Conservation (phyloP, 2,329 filamentous ascomycete species). For the Colletotrichum sp. region DNA sequence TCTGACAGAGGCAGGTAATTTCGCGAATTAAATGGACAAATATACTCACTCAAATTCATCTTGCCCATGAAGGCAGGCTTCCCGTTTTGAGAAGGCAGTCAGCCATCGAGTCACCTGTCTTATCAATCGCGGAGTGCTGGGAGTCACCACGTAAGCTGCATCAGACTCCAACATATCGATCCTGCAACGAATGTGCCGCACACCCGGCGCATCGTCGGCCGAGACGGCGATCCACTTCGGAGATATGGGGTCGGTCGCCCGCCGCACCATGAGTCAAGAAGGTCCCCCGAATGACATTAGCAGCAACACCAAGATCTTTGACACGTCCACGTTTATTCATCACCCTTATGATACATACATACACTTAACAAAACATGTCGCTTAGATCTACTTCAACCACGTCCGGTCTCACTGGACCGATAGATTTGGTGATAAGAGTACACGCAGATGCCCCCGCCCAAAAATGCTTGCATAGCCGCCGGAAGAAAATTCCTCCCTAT, state of each 20-base stretch:
- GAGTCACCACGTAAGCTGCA: not conserved
- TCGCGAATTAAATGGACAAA: not conserved
- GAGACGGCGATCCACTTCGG: not conserved
- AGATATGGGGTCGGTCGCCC: not conserved
- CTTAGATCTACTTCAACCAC: not conserved
- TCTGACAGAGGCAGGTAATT: accelerated
- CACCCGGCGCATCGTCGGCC: not conserved
- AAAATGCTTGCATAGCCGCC: not conserved
- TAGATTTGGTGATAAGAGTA: not conserved
- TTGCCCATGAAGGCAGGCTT: not conserved
- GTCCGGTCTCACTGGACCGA: not conserved
- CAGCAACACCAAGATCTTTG: not conserved
- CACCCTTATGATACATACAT: not conserved
- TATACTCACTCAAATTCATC: accelerated
- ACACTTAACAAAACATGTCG: not conserved
- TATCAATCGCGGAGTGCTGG: not conserved
- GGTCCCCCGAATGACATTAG: not conserved
- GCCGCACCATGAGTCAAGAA: not conserved
- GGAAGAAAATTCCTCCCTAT: not conserved
- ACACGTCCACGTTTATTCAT: not conserved
- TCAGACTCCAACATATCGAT: not conserved
- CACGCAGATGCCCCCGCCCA: not conserved
- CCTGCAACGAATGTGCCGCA: not conserved
- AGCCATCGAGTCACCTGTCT: not conserved
- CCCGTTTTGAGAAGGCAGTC: not conserved